Evolutionary conservation across 2,329 filamentous ascomycete species (phyloP).

Genomic region (Pseudogymnoascus sp.): DNA sequence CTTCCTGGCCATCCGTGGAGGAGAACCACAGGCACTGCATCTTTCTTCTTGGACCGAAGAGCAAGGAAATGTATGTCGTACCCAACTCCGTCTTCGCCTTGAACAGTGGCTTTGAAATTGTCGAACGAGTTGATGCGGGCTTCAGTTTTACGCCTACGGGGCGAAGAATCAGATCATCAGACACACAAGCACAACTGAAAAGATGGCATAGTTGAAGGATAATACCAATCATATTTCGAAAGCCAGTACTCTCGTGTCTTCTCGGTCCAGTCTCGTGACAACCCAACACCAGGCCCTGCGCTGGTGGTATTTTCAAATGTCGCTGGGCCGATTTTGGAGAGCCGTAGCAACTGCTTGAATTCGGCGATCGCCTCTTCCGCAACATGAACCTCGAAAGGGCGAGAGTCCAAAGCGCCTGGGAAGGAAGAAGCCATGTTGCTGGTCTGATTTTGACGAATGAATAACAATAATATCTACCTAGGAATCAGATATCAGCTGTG

Average conservation of each 20-base stretch:
- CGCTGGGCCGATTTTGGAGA: conserved; percentile 41
- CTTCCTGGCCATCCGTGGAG: conserved; percentile 21
- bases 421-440: no score
- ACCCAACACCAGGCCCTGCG: conserved; percentile 36
- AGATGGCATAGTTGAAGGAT: conserved; percentile 16
- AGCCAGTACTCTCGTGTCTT: conserved; percentile 37
- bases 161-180: neutral
- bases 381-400: conserved; percentile 26
- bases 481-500: no score
- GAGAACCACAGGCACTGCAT: conserved; percentile 17
- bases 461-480: no score
- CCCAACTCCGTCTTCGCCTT: conserved; percentile 4
- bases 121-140: conserved; percentile 15
- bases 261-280: conserved; percentile 38
- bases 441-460: no score
- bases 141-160: conserved; percentile 15
- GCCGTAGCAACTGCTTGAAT: conserved; percentile 39
- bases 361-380: conserved; percentile 38
- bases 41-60: conserved; percentile 16
- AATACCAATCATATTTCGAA: conserved; percentile 41
- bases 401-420: no score
- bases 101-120: conserved; percentile 9
- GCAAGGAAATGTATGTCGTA: conserved; percentile 16
- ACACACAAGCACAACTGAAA: neutral
- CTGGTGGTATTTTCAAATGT: conserved; percentile 43